phyloP scores from a whole-genome alignment of 2,329 filamentous ascomycete genomes.

The Monosporascus sp. region DNA sequence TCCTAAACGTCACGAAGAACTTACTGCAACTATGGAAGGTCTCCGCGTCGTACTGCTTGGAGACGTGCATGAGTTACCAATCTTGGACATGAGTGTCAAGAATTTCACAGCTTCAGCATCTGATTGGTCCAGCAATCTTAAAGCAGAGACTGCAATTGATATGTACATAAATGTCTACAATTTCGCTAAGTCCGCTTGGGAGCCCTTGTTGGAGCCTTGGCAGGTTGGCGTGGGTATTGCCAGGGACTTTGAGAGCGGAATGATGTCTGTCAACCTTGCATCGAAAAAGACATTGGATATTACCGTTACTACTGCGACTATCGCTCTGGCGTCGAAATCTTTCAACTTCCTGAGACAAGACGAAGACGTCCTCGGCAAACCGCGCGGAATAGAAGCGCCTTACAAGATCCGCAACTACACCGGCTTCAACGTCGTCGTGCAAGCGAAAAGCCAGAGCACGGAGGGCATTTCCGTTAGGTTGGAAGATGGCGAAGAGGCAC shows the following conservation, averaged over 20 bases:
- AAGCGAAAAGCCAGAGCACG: conserved; percentile 64
- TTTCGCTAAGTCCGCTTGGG: conserved; percentile 98
- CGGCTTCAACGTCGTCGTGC: conserved; percentile 82
- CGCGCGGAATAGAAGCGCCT: conserved; percentile 83
- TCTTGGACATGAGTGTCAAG: conserved; percentile 90
- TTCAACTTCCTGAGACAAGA: conserved; percentile 84
- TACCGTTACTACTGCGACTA: conserved; percentile 87
- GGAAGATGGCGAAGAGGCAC: conserved; percentile 81
- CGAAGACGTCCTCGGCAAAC: conserved; percentile 89
- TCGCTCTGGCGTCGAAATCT: conserved; percentile 88
- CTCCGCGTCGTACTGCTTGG: conserved; percentile 91
- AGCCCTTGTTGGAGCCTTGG: conserved; percentile 95
- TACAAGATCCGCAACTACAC: conserved; percentile 95
- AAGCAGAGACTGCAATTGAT: conserved; percentile 83
- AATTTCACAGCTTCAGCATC: conserved; percentile 78
- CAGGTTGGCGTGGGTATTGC: conserved; percentile 86
- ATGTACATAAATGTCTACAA: conserved; percentile 98
- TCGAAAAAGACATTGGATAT: conserved; percentile 90
- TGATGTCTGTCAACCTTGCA: conserved; percentile 76
- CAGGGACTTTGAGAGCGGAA: conserved; percentile 68
- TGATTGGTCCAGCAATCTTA: conserved; percentile 87
- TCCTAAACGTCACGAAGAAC: conserved; percentile 58
- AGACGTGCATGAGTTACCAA: conserved; percentile 89
- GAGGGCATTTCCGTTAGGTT: conserved; percentile 71
- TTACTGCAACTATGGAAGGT: conserved; percentile 82